Base-by-base conservation (phyloP, 179 eudicot species). In the Carnegiea gigantea region DNA sequence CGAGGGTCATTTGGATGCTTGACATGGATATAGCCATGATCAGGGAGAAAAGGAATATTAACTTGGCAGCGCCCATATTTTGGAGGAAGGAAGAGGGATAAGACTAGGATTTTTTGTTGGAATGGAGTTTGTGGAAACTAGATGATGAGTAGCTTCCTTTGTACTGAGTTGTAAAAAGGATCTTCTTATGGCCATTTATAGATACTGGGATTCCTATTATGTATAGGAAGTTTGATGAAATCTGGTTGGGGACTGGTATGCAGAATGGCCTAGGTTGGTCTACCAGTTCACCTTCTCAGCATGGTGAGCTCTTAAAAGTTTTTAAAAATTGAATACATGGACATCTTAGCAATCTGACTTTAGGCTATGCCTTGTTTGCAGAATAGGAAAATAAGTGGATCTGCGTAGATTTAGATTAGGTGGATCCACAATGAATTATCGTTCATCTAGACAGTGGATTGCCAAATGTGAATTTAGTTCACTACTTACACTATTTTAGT, bases 231-330 rank as follows among this genome's bases (percentile, higher is more conserved):
- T 51, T 36, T 1, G 77, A 75, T 75, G 40, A 51, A 28, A 75
- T 75, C 44, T 75, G 78, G 78, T 75, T 75, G 65, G 65, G 77
- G 9, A 1, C 36, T 43, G n/a, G 44, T 40, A 7, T 40, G 0
- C 44, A 40, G 44, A 40, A 40, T 40, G 44, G 44, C 44, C 44
- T 40, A 40, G 44, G 44, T 40, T 40, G 44, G 78, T 36, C 15
- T 28, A 53, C 64, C 26, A 51, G 78, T 75, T 75, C 65, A 75
- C 78, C 78, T 75, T 44, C 57, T n/a, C 77, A 38, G 3, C 3
- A 3, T 0, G 6, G 8, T 40, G 44, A 28, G 30, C 30, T 3
- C 3, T 3, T 28, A 7, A 40, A 40, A 40, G 0, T 40, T 5
- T 40, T 40, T 40, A 40, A 40, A 40, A 40, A 40, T 40, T 40